Evolutionary conservation across 208 protist species (phyloP).

Genomic region (Leishmania lainsoni): DNA sequence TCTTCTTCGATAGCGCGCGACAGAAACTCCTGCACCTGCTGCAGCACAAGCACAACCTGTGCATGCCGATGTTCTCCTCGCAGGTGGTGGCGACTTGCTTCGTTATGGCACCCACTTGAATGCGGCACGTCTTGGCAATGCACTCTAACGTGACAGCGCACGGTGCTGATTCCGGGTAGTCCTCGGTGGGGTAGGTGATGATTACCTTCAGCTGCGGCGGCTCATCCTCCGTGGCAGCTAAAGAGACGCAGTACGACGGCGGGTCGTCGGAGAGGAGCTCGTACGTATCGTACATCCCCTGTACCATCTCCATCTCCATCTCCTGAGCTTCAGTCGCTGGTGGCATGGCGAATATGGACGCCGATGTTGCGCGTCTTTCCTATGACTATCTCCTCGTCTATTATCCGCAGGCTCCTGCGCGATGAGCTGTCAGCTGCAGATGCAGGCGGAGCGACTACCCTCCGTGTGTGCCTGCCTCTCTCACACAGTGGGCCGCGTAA

Average conservation of each 20-base stretch:
- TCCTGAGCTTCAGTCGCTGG: constrained; percentile 73
- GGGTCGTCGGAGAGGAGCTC: constrained; percentile 67
- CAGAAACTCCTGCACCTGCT: constrained; percentile 79
- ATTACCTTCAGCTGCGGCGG: constrained; percentile 78
- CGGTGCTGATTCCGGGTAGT: constrained; percentile 71
- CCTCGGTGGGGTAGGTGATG: constrained; percentile 67
- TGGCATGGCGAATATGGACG: constrained; percentile 47
- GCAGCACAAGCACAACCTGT: constrained; percentile 75
- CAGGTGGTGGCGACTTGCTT: constrained; percentile 62
- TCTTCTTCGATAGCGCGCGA: constrained; percentile 52
- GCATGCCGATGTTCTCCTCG: constrained; percentile 81
- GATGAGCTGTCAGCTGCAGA: background rate
- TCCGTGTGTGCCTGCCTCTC: no score
- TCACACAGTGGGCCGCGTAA: background rate
- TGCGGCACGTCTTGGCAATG: constrained; percentile 71
- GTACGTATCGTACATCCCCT: constrained; percentile 91
- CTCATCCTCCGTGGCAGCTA: constrained; percentile 67
- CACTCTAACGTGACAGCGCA: constrained; percentile 62
- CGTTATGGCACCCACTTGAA: constrained; percentile 53
- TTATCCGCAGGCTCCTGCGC: background rate
- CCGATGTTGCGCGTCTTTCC: background rate
- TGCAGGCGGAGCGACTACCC: background rate
- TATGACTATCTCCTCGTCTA: background rate
- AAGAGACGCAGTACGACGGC: constrained; percentile 75
- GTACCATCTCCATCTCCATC: constrained; percentile 93